These are phyloP conservation scores for Colletotrichum graminicola DNA, from an alignment of 2,329 filamentous ascomycete genomes.

Conservation along the genomic window DNA sequence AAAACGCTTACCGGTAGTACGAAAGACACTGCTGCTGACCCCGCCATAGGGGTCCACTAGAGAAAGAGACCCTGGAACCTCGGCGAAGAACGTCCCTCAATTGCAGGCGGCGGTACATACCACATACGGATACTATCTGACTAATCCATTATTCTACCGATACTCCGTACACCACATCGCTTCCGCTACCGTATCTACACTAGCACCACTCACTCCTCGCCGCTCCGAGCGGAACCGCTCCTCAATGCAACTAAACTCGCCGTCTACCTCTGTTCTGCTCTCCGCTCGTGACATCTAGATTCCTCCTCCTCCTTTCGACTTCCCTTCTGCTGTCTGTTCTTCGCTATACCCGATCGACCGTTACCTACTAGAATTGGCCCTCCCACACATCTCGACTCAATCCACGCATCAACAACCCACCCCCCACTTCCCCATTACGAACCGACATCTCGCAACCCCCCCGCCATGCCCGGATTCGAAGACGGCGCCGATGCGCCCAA, in stretches of 20 bases:
- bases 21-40: slow-evolving; percentile 22
- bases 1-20: slow-evolving; percentile 10
- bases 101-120: too few species aligned
- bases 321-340: not conserved
- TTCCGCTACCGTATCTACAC: not conserved
- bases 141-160: slow-evolving; percentile 23
- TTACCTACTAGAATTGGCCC: slow-evolving; percentile 14
- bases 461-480: slow-evolving; percentile 45
- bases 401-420: slow-evolving; percentile 12
- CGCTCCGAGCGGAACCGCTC: slow-evolving; percentile 38
- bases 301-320: not conserved
- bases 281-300: not conserved
- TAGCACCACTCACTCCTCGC: slow-evolving; percentile 21
- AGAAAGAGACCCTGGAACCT: slow-evolving; percentile 34
- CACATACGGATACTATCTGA: slow-evolving; percentile 23
- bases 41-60: slow-evolving; percentile 18
- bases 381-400: not conserved
- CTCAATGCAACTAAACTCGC: slow-evolving; percentile 26
- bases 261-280: not conserved
- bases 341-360: not conserved
- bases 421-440: slow-evolving; percentile 11
- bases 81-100: slow-evolving; percentile 24
- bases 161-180: not conserved
- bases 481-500: slow-evolving; percentile 39
- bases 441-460: not conserved